A percentile compares a stretch with the other conserved stretches of the same genome.
Evolutionary conservation across 305 asterid species (phyloP).

Genomic region (Fraxinus latifolia): DNA sequence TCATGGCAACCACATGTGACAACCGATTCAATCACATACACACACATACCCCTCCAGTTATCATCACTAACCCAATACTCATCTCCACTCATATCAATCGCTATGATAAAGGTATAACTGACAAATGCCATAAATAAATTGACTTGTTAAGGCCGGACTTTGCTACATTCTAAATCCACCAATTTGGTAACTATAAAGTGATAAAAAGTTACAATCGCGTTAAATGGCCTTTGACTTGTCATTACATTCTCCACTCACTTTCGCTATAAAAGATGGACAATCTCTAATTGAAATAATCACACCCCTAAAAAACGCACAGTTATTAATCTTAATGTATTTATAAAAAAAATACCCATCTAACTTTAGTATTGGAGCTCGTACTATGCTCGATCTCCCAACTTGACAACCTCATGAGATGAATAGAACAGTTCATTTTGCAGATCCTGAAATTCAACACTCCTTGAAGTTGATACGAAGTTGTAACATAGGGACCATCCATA

Average conservation of each 20-base stretch:
- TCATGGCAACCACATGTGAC: conserved; percentile 24
- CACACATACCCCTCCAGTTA: background rate
- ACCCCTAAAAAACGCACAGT: background rate
- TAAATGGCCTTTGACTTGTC: background rate
- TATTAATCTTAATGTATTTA: too few relatives aligned
- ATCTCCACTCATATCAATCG: background rate
- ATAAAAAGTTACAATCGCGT: background rate
- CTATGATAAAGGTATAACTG: background rate
- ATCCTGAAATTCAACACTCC: background rate
- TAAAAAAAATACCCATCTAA: too few relatives aligned
- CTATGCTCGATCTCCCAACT: background rate
- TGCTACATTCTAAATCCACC: background rate
- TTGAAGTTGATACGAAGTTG: background rate
- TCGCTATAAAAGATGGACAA: background rate
- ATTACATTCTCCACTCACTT: background rate
- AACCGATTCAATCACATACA: conserved; percentile 11
- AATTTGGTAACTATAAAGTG: background rate
- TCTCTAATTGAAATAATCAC: background rate
- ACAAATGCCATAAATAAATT: background rate
- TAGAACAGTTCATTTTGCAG: background rate
- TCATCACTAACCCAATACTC: background rate
- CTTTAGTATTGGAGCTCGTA: background rate
- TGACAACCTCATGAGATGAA: background rate
- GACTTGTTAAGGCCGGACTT: background rate
- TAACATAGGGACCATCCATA: background rate